Percentiles rank a stretch among this genome's conserved stretches.
phyloP scores from a whole-genome alignment of 106 monocot genomes.

The Posidonia australis region DNA sequence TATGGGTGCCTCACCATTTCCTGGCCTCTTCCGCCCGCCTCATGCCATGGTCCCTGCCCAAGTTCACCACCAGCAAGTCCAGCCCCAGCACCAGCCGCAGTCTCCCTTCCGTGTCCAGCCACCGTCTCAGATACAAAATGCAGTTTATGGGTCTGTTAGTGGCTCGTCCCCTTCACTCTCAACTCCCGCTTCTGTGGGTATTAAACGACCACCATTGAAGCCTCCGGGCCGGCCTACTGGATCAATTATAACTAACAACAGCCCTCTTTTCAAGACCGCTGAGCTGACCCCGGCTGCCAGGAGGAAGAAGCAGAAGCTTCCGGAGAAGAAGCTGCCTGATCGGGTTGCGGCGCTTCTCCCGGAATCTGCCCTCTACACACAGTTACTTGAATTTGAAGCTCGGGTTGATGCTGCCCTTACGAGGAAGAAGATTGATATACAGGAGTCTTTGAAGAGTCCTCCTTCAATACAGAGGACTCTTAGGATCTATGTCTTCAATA shows the following conservation, averaged over 20 bases:
- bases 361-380: constrained; percentile 89
- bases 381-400: constrained; percentile 85
- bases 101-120: constrained; percentile 1
- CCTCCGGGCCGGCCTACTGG: constrained; percentile 24
- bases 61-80: constrained; percentile 5
- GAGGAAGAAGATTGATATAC: constrained; percentile 88
- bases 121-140: constrained; percentile 1
- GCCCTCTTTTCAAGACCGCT: constrained; percentile 32
- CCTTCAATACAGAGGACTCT: constrained; percentile 74
- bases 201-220: constrained; percentile 30
- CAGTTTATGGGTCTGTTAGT: background rate
- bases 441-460: constrained; percentile 68
- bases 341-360: constrained; percentile 88
- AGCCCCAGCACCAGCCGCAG: background rate
- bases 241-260: background rate
- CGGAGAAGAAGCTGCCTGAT: constrained; percentile 87
- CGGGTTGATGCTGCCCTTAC: constrained; percentile 76
- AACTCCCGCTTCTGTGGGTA: background rate
- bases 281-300: constrained; percentile 82
- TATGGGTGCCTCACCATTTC: background rate
- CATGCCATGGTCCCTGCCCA: constrained; percentile 4
- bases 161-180: background rate
- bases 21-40: constrained; percentile 1
- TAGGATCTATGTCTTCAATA: constrained; percentile 89
- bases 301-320: constrained; percentile 89